Evolutionary conservation across 371 early-diverging fungal species (phyloP).

Genomic region (Rhizomucor pusillus): DNA sequence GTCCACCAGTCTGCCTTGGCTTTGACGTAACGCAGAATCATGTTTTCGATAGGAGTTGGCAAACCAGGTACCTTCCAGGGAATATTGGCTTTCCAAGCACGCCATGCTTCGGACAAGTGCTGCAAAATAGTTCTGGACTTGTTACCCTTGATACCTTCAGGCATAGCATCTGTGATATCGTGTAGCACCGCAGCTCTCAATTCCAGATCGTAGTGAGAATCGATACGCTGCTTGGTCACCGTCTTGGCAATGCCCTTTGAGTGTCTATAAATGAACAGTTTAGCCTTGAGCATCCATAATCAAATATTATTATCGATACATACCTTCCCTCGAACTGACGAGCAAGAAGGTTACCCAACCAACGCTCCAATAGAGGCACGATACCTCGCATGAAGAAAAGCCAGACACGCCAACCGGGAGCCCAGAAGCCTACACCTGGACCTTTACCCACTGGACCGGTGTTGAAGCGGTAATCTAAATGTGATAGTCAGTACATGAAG

Average conservation of each 20-base stretch:
- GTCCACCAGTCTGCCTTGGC: constrained; percentile 99
- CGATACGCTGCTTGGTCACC: constrained; percentile 98
- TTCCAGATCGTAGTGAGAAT: constrained; percentile 97
- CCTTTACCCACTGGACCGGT: constrained; percentile 97
- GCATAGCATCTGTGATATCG: constrained; percentile 98
- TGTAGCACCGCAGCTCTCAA: constrained; percentile 96
- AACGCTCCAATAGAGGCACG: constrained; percentile 95
- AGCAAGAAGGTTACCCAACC: constrained; percentile 96
- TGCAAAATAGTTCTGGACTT: constrained; percentile 95
- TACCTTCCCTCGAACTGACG: constrained; percentile 94
- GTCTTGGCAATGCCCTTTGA: constrained; percentile 97
- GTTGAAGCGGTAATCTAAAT: constrained; percentile 85
- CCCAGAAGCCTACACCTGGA: constrained; percentile 99
- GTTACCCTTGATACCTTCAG: constrained; percentile 95
- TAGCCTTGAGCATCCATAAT: background rate
- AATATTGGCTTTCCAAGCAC: constrained; percentile 98
- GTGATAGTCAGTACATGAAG: background rate
- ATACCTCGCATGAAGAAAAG: constrained; percentile 98
- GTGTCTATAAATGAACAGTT: constrained; percentile 53
- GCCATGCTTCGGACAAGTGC: constrained; percentile 98
- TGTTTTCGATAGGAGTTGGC: constrained; percentile 96
- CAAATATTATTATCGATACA: constrained; percentile 1
- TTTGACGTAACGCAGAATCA: constrained; percentile 98
- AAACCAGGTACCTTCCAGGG: constrained; percentile 99
- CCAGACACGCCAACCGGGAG: constrained; percentile 99